These are phyloP conservation scores for Pseudopediastrum boryanum DNA, from an alignment of 139 green algal species.

Conservation along the genomic window DNA sequence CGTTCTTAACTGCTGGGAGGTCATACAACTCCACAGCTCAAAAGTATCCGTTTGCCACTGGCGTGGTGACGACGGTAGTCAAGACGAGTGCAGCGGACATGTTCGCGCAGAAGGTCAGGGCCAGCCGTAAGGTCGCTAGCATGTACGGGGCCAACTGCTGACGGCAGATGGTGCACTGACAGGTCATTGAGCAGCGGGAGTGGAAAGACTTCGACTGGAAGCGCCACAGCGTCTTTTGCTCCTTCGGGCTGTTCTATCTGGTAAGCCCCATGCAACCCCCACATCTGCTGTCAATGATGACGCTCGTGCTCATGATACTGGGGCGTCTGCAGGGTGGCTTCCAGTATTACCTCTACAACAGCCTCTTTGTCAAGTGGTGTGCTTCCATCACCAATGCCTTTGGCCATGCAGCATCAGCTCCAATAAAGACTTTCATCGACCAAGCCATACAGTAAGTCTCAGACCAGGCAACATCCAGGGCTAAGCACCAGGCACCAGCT, in stretches of 20 bases:
- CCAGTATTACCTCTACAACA: conserved; percentile 90
- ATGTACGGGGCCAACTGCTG: neutral
- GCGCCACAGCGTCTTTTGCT: conserved; percentile 74
- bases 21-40: conserved; percentile 71
- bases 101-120: conserved; percentile 87
- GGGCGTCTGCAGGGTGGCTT: conserved; percentile 66
- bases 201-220: conserved; percentile 75
- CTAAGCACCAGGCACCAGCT: neutral
- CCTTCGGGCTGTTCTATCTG: conserved; percentile 87
- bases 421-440: conserved; percentile 88
- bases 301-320: neutral
- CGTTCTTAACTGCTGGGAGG: conserved; percentile 45
- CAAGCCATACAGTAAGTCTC: conserved; percentile 76
- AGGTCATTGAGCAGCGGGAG: conserved; percentile 79
- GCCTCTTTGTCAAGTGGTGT: conserved; percentile 80
- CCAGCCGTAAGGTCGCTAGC: neutral
- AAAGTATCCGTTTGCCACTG: conserved; percentile 65
- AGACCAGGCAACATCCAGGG: neutral
- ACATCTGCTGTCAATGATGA: neutral
- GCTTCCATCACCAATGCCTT: conserved; percentile 66
- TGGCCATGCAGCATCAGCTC: conserved; percentile 70
- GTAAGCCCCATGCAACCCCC: conserved; percentile 25
- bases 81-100: conserved; percentile 87
- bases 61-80: conserved; percentile 81
- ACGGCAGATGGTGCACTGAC: neutral